Base-by-base conservation (phyloP, 1,139 yeast genomes). In the Pichia sp. region DNA sequence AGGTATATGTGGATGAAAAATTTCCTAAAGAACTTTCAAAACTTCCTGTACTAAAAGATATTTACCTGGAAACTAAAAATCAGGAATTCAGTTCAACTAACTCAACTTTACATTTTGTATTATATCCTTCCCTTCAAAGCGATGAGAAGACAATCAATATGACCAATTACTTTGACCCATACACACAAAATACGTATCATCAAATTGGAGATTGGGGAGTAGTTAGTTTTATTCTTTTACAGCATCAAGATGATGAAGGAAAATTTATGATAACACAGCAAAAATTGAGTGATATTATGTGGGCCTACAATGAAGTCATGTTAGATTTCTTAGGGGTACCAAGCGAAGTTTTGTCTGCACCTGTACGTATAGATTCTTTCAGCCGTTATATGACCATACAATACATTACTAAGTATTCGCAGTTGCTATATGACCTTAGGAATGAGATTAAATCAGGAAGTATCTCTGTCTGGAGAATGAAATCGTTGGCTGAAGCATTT, bases 41-140 rank as follows among this genome's bases (percentile, higher is more conserved):
- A 28, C 11, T 56, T 12, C 55, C 59, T 1, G 35, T 41, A 7
- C 31, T 57, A 18, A 35, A 48, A 8, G 21, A 36, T 8, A 41
- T 48, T 18, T 35, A 48, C n/a, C n/a, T n/a, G n/a, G n/a, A n/a
- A n/a, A n/a, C 38, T 21, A 38, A 14, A 11, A 22, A 31, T 9
- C 23, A 45, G 2, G 34, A 25, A 1, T 26, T 28, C 3, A 12
- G 26, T n/a, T 7, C 18, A 5, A 34, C 31, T 25, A 42, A 34
- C 8, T 18, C 34, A 3, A 37, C 36, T 4, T 22, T 52, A 5
- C 44, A 52, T 28, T 40, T 56, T 19, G 33, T 52, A 4, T 51
- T 46, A 31, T 56, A 52, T 34, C 61, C 61, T 10, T 47, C 44
- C 22, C 44, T 44, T 2, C 39, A 48, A 23, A 52, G 50, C n/a